These are phyloP conservation scores for Groenewaldozyma salmanticensis DNA, from an alignment of 805 yeast genomes.

Conservation along the genomic window DNA sequence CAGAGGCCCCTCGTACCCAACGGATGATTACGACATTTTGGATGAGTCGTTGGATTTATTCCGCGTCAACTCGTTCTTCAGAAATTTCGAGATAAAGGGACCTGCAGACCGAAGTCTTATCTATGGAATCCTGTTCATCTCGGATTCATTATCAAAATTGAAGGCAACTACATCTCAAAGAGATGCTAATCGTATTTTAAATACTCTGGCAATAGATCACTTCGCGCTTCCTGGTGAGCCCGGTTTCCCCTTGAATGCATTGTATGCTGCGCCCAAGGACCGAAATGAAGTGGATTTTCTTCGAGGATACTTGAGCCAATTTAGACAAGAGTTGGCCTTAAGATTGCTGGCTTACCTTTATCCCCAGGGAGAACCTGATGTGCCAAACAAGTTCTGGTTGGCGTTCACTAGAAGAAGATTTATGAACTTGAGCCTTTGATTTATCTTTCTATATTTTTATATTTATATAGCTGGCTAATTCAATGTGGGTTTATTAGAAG, in stretches of 20 bases:
- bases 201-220: conserved; percentile 77
- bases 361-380: conserved; percentile 38
- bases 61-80: conserved; percentile 92
- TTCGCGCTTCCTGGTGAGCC: conserved; percentile 93
- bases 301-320: conserved; percentile 76
- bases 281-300: conserved; percentile 70
- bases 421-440: conserved; percentile 68
- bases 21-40: conserved; percentile 71
- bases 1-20: conserved; percentile 88
- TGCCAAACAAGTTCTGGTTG: conserved; percentile 94
- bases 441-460: neutral
- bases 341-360: conserved; percentile 71
- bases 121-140: conserved; percentile 83
- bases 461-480: neutral
- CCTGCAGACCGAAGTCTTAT: conserved; percentile 87
- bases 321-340: conserved; percentile 86
- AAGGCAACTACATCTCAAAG: conserved; percentile 35
- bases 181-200: conserved; percentile 43
- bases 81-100: conserved; percentile 93
- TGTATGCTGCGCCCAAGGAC: conserved; percentile 64
- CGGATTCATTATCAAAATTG: conserved; percentile 70
- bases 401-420: conserved; percentile 92
- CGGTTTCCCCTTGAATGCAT: conserved; percentile 81
- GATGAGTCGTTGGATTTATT: conserved; percentile 89
- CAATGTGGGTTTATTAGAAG: neutral